Conservation (phyloP, 2,329 filamentous ascomycete genomes). For the Penicillium concentricum region DNA sequence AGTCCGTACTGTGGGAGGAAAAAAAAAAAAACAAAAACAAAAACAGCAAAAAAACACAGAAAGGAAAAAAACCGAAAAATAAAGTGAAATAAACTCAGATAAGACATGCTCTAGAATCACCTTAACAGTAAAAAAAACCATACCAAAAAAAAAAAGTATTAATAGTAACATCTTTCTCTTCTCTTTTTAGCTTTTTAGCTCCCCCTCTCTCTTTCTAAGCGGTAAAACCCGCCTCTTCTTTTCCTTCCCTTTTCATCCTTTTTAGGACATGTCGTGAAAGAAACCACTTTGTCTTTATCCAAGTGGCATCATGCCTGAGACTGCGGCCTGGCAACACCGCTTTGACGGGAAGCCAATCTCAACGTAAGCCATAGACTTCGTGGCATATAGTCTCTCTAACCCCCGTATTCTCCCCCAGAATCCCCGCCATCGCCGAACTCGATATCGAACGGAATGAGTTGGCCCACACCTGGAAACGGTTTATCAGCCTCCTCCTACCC, state of each 20-base stretch:
- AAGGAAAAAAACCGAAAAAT: background rate
- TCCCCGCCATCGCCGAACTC: conserved; percentile 33
- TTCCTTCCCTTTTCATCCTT: conserved; percentile 2
- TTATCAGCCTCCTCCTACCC: conserved; percentile 30
- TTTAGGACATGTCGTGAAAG: conserved; percentile 16
- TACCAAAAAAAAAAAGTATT: background rate
- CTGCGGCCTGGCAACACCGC: conserved; percentile 24
- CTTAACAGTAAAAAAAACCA: background rate
- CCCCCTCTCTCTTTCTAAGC: conserved; percentile 7
- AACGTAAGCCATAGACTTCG: conserved; percentile 20
- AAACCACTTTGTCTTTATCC: conserved; percentile 2
- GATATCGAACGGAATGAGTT: conserved; percentile 42
- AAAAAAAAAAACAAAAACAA: background rate
- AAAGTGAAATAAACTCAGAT: background rate
- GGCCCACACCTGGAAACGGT: conserved; percentile 36
- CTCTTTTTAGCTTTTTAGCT: conserved; percentile 3
- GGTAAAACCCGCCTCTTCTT: conserved; percentile 22
- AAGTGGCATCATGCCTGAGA: conserved; percentile 21
- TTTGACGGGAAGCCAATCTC: conserved; percentile 32
- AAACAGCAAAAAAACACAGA: background rate
- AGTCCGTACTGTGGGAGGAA: background rate
- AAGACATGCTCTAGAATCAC: conserved; percentile 4
- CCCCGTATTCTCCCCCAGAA: conserved; percentile 15
- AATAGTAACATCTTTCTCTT: conserved; percentile 15
- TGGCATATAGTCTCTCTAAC: background rate